Conservation (phyloP, 2,329 filamentous ascomycete genomes). For the Coniochaeta sp. region DNA sequence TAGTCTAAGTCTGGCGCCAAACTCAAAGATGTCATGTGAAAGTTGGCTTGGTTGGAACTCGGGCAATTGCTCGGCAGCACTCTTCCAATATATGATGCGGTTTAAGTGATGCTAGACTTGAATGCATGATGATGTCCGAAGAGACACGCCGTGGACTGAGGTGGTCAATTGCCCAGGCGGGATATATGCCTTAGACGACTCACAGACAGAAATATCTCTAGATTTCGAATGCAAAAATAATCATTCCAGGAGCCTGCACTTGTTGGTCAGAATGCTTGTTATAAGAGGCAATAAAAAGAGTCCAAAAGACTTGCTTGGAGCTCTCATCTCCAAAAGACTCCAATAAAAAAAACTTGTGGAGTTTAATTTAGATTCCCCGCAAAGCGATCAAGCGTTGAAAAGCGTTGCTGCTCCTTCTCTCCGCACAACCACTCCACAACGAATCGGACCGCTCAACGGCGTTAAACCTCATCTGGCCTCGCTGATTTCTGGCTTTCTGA, state of each 20-base stretch:
- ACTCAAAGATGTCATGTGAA: background rate
- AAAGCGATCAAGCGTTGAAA: background rate
- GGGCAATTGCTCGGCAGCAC: background rate
- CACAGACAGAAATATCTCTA: too few species aligned
- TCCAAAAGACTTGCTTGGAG: background rate
- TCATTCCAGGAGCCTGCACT: too few species aligned
- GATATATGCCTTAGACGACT: too few species aligned
- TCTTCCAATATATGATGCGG: background rate
- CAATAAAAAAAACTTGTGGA: too few species aligned
- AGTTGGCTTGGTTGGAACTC: background rate
- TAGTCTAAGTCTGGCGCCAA: too few species aligned
- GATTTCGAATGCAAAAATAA: too few species aligned
- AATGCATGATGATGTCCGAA: too few species aligned
- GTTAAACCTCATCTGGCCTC: background rate
- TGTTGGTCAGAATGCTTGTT: too few species aligned
- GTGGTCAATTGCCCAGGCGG: too few species aligned
- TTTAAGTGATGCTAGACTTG: background rate
- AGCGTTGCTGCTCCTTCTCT: background rate
- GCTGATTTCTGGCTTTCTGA: background rate
- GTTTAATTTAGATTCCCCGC: background rate
- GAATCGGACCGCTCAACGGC: conserved; percentile 2
- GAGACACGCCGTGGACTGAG: too few species aligned
- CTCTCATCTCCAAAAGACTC: background rate
- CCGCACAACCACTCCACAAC: background rate
- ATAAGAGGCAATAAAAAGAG: too few species aligned